Conservation (phyloP, 2,329 filamentous ascomycete genomes). For the Pseudocercospora vitis region DNA sequence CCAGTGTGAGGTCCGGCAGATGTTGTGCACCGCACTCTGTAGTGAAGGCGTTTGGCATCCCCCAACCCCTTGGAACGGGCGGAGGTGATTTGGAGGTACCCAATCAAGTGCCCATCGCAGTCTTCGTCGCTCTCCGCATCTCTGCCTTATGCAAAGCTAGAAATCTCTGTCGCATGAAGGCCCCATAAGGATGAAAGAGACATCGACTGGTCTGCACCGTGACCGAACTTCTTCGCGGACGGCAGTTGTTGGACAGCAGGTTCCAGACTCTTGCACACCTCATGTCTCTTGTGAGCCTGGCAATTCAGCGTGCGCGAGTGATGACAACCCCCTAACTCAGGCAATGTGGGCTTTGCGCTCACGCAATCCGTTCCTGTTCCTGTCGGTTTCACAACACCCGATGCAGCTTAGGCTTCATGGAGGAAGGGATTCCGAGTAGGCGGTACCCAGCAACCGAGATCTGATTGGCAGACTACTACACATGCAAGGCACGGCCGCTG, state of each 20-base stretch:
- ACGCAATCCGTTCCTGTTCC: slow-evolving; percentile 18
- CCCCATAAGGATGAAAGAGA: slow-evolving; percentile 14
- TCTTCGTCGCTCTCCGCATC: slow-evolving; percentile 10
- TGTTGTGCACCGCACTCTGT: slow-evolving; percentile 6
- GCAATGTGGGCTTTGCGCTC: slow-evolving; percentile 2
- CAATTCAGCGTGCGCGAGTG: background rate
- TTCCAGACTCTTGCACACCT: background rate
- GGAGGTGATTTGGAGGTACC: too few relatives aligned
- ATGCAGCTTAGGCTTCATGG: slow-evolving; percentile 9
- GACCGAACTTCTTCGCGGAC: slow-evolving; percentile 4
- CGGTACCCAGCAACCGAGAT: background rate
- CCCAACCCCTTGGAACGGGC: slow-evolving; percentile 17
- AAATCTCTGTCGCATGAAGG: slow-evolving; percentile 17
- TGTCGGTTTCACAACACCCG: slow-evolving; percentile 16
- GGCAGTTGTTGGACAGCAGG: slow-evolving; percentile 4
- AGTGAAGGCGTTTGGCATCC: slow-evolving; percentile 10
- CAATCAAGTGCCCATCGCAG: slow-evolving; percentile 21
- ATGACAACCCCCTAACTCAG: background rate
- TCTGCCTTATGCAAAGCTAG: slow-evolving; percentile 21
- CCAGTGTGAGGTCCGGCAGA: slow-evolving; percentile 18
- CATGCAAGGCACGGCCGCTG: slow-evolving; percentile 22
- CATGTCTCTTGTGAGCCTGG: background rate
- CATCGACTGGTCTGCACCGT: slow-evolving; percentile 10
- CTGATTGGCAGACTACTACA: background rate
- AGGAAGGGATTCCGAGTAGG: slow-evolving; percentile 6